Evolutionary conservation across 164 flowering plant genomes (phyloP), one percentile per base, ranked within the genome.

Genomic region (Stephania japonica): DNA sequence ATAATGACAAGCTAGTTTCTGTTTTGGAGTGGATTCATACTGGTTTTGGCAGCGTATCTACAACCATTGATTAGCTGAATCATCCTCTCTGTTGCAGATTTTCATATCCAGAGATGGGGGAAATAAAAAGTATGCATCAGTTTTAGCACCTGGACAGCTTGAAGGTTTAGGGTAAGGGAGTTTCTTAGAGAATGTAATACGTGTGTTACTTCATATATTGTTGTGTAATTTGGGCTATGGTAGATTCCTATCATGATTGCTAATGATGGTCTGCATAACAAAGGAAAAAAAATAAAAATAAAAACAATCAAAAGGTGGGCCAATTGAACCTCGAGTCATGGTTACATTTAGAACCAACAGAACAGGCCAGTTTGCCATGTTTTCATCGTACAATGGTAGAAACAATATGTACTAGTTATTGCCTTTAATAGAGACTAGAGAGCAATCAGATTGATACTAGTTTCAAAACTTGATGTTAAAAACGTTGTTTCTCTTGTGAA

Each of bases 41-140:
- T 42, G 68, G 27, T 27, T 21, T 16, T 6, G n/a, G 62, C 16
- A 56, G 19, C 21, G 19, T 6, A 3, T 56, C 6, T 14, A 27
- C 50, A 43, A 49, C 19, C 10, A 19, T 50, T 42, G 56, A 25
- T 79, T 7, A 66, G 56, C 38, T 62, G 64, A 64, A 70, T 47
- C 67, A 65, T 44, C 71, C 50, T 67, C 70, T 32, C 75, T 38
- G 6, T 70, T 87, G 79, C 89, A 96, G 99, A 92, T 96, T 76
- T 96, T 96, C 81, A 86, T 96, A 80, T 88, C 98, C 62, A 88
- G 99, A 65, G 97, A 92, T 75, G 97, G 92, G 56, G 95, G 92
- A 66, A 86, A 83, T 79, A 96, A 91, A 83, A 91, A 78, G 21
- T 96, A 87, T 80, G 89, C 99, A 71, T 91, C 99, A 10, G 99